phyloP scores from a whole-genome alignment of 2,329 filamentous ascomycete genomes.

The Penicillium sp. region DNA sequence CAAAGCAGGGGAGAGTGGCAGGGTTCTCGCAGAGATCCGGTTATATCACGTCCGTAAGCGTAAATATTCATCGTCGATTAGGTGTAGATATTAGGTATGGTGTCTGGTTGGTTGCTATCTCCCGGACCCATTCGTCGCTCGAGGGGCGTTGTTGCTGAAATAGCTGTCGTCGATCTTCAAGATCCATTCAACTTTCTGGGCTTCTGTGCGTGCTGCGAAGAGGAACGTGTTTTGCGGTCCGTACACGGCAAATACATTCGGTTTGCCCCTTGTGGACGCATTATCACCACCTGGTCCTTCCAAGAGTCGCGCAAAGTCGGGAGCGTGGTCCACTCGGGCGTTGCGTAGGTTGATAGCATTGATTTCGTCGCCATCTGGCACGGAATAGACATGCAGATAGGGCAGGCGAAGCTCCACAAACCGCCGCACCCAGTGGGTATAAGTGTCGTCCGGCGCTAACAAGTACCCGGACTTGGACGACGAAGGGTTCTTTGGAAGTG shows the following conservation, averaged over 20 bases:
- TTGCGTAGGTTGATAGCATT: constrained; percentile 88
- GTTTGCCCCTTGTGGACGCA: constrained; percentile 51
- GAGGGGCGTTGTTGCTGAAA: constrained; percentile 49
- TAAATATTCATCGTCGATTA: constrained; percentile 12
- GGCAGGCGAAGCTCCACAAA: constrained; percentile 91
- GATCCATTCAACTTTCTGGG: constrained; percentile 97
- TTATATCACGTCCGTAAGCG: constrained; percentile 19
- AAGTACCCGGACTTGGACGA: constrained; percentile 88
- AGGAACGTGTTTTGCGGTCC: constrained; percentile 94
- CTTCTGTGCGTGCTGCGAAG: constrained; percentile 85
- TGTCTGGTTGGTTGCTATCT: constrained; percentile 17
- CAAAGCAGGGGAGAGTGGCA: constrained; percentile 8
- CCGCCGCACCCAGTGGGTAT: constrained; percentile 82
- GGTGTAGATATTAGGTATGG: not conserved
- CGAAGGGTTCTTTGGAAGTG: constrained; percentile 78
- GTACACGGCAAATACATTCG: constrained; percentile 91
- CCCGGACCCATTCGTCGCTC: constrained; percentile 31
- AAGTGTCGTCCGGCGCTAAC: constrained; percentile 77
- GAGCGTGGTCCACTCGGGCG: constrained; percentile 88
- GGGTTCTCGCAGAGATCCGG: constrained; percentile 10
- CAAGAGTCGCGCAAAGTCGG: constrained; percentile 81
- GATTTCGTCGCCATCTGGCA: constrained; percentile 85
- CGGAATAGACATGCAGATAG: constrained; percentile 88
- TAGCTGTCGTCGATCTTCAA: constrained; percentile 87
- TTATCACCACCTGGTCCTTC: constrained; percentile 53